A percentile compares a stretch with the other conserved stretches of the same genome.
phyloP scores from a whole-genome alignment of 768 basidiomycete genomes.

The Suillus americanus region DNA sequence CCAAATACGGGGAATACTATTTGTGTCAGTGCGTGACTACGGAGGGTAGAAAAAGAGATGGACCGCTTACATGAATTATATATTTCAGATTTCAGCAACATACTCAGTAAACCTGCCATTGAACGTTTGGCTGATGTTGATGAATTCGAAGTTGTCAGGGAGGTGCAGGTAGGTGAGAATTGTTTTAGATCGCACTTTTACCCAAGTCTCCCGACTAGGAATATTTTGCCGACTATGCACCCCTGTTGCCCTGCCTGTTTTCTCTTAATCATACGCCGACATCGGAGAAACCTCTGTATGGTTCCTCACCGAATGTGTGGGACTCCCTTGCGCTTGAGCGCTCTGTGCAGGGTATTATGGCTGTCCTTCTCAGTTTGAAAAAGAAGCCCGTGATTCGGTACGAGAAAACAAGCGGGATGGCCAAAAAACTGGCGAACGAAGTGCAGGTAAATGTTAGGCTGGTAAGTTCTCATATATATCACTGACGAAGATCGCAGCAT shows the following conservation, averaged over 20 bases:
- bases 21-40: constrained; percentile 92
- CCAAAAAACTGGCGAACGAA: constrained; percentile 84
- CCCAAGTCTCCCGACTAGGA: constrained; percentile 52
- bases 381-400: constrained; percentile 95
- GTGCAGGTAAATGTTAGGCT: constrained; percentile 56
- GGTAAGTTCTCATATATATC: constrained; percentile 10
- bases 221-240: constrained; percentile 96
- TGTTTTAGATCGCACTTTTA: background rate
- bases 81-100: constrained; percentile 88
- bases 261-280: constrained; percentile 80
- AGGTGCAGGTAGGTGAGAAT: constrained; percentile 77
- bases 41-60: constrained; percentile 16
- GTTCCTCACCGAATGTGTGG: constrained; percentile 72
- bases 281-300: constrained; percentile 63
- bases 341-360: constrained; percentile 77
- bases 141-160: constrained; percentile 93
- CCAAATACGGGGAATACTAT: constrained; percentile 98
- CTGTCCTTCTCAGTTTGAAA: constrained; percentile 90
- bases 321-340: constrained; percentile 70
- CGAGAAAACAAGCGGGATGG: constrained; percentile 91
- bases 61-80: constrained; percentile 16
- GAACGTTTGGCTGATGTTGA: constrained; percentile 93
- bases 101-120: constrained; percentile 84
- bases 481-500: constrained; percentile 46
- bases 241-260: constrained; percentile 83